Base-by-base conservation (phyloP, 2,329 filamentous ascomycete species). In the Ceratocystis lukuohia region DNA sequence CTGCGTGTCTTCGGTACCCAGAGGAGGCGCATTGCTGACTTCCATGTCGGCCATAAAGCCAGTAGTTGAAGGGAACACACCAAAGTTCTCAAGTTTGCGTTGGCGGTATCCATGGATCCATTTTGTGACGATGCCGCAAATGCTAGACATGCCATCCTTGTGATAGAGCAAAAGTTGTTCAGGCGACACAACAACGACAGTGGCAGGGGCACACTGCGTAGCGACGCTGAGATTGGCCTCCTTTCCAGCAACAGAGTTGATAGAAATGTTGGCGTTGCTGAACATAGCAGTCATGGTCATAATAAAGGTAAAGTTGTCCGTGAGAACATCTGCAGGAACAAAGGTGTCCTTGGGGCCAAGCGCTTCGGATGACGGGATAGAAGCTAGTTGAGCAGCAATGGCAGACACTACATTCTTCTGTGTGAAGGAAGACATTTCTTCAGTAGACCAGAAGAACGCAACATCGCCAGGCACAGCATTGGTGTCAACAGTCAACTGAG, bases 351-450 rank as follows among this genome's bases (percentile, higher is more conserved):
- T 82, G 1, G 86, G 80, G 22, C 78, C 83, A 68, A 96, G 79
- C 68, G 89, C 87, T 72, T 96, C 88, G 57, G 80, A 81, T 30
- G 85, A 82, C 8, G 92, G 91, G 45, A 97, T 77, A 5, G 88
- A 85, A 56, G 88, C 84, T 50, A 92, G 82, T 73, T 96, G 85
- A 17, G 87, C 88, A 44, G 88, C 88, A 69, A 93, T 84, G 63
- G 85, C 93, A n/a, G 94, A 83, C n/a, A 91, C 84, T n/a, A 99
- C 76, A 73, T 96, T 96, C 67, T 76, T 79, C 68, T 93, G 88
- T 0, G 87, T 88, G 76, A 96, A 96, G 70, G 89, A 84, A 41
- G 95, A 84, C 74, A 96, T 85, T 68, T 94, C 85, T 69, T 84
- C 84, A 68, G 75, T 78, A 74, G 81, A 83, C 84, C 87, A 90